phyloP scores from a whole-genome alignment of 2,329 filamentous ascomycete genomes.

The Graphium sp. region DNA sequence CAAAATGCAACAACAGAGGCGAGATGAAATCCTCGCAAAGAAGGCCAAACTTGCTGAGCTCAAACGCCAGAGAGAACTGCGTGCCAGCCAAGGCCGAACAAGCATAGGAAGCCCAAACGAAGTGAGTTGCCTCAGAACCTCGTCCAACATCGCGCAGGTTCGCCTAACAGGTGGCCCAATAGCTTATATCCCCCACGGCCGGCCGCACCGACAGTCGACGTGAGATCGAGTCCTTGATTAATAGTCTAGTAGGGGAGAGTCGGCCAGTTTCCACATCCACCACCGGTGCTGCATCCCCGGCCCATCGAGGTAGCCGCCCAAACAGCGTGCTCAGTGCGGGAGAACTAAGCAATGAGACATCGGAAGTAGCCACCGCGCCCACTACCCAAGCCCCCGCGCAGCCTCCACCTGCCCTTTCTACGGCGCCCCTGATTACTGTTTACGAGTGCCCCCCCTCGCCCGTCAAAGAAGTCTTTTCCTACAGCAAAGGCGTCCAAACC shows the following conservation, averaged over 20 bases:
- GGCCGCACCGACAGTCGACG: slow-evolving; percentile 51
- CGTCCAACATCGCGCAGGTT: too few relatives aligned
- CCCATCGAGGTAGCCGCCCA: slow-evolving; percentile 55
- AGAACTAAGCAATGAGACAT: slow-evolving; percentile 62
- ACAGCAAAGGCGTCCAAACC: slow-evolving; percentile 94
- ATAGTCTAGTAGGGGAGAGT: slow-evolving; percentile 65
- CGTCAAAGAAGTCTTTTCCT: slow-evolving; percentile 75
- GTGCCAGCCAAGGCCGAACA: slow-evolving; percentile 62
- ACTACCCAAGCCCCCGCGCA: slow-evolving; percentile 18
- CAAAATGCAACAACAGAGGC: slow-evolving; percentile 49
- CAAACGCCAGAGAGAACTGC: slow-evolving; percentile 76
- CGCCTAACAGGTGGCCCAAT: slow-evolving; percentile 29
- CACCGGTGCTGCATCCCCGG: slow-evolving; percentile 47
- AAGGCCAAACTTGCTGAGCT: slow-evolving; percentile 94
- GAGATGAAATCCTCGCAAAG: slow-evolving; percentile 93
- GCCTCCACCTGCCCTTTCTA: slow-evolving; percentile 52
- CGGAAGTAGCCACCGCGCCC: slow-evolving; percentile 33
- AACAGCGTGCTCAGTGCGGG: slow-evolving; percentile 74
- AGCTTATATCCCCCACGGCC: slow-evolving; percentile 51
- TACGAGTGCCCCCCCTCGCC: slow-evolving; percentile 67
- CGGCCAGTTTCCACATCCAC: slow-evolving; percentile 52
- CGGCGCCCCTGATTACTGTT: slow-evolving; percentile 57
- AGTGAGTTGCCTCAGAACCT: slow-evolving; percentile 41
- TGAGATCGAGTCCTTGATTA: slow-evolving; percentile 75
- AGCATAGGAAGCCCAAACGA: slow-evolving; percentile 54